Base-by-base conservation (phyloP, 306 rosid species). In the Sicyos edulis region DNA sequence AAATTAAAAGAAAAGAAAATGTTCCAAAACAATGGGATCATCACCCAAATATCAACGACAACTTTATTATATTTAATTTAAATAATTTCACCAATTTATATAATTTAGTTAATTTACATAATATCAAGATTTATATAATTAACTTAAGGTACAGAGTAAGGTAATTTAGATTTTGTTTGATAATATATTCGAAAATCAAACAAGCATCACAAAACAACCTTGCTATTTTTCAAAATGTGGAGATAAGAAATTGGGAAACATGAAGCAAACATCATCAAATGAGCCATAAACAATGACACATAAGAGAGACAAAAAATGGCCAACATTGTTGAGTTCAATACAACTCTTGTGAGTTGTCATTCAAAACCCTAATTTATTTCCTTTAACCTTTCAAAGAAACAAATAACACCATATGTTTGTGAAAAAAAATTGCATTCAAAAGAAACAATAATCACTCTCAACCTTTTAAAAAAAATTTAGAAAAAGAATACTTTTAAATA, bases 291-390 rank as follows among this genome's bases (percentile, higher is more conserved):
- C 40, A 61, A 63, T 40, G 70, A n/a, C 51, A 63, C 26, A 62
- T 32, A 40, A 40, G 61, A 42, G 53, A 64, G n/a, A 42, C 32
- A 17, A 64, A 17, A 64, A 64, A 42, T 10, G 69, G 11, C 65
- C 65, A 61, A 61, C 45, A 61, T 15, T 15, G 7, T 61, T 61
- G 24, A 63, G 49, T 64, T 64, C 11, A 42, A 40, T 65, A 65
- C 71, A 65, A 65, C 54, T 44, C 17, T 65, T 11, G 34, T 65
- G 71, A 65, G 71, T 65, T 65, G 71, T 51, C 71, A 65, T 65
- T 64, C 53, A 10, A 10, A 64, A 40, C 53, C 53, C 52, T n/a
- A 64, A 10, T 40, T 17, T 40, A 40, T 4, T 63, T 34, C 1
- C 12, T 62, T 34, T 4, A 37, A 63, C 47, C 50, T 20, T 64